phyloP scores from a whole-genome alignment of 148 eudicot genomes.

The Persicaria maculosa region DNA sequence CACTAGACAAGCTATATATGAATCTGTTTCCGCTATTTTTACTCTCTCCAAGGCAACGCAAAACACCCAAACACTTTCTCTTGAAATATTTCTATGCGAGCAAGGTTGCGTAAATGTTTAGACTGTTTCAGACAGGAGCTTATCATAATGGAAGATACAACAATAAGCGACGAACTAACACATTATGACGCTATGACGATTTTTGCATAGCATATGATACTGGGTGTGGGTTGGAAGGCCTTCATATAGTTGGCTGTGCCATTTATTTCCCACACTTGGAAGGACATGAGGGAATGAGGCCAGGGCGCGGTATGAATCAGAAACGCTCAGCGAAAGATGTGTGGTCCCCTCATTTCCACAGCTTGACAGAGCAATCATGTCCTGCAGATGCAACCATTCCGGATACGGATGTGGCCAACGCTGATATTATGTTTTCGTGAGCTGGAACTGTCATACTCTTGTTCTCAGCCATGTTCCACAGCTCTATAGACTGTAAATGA shows the following conservation, averaged over 20 bases:
- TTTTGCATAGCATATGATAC: constrained; percentile 9
- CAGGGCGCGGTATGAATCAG: background rate
- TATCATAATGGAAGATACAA: background rate
- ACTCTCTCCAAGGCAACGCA: constrained; percentile 6
- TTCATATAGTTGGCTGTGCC: background rate
- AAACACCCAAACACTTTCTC: background rate
- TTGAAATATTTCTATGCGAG: background rate
- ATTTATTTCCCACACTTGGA: constrained; percentile 7
- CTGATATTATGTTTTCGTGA: constrained; percentile 79
- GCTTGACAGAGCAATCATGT: constrained; percentile 77
- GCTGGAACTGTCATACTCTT: constrained; percentile 90
- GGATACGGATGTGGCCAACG: constrained; percentile 64
- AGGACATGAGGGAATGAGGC: background rate
- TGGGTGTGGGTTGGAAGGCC: constrained; percentile 5
- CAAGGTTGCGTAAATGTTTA: background rate
- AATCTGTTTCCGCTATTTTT: constrained; percentile 3
- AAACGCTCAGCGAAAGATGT: background rate
- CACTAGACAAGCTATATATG: constrained; percentile 3
- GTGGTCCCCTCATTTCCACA: constrained; percentile 56
- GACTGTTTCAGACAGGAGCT: background rate
- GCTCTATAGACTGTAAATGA: constrained; percentile 71
- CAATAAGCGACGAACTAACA: background rate
- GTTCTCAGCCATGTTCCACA: constrained; percentile 96
- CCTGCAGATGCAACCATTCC: constrained; percentile 99
- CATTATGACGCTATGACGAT: constrained; percentile 1